Percentiles rank a stretch among this genome's conserved stretches.
Conservation (phyloP, 306 rosid genomes). For the Canavalia ensiformis region DNA sequence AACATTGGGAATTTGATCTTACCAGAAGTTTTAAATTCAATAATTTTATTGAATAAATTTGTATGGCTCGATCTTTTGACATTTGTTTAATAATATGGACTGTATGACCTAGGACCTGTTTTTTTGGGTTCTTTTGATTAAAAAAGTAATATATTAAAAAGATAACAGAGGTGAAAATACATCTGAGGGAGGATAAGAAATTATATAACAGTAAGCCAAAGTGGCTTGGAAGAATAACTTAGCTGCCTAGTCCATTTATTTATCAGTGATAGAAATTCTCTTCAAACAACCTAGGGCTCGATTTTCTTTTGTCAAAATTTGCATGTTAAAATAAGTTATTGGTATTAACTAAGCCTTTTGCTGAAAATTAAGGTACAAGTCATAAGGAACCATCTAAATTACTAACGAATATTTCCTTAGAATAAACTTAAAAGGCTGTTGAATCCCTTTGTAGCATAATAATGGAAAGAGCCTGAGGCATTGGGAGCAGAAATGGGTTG, state of each 20-base stretch:
- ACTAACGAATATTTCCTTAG: not conserved
- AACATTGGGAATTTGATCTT: slow-evolving; percentile 26
- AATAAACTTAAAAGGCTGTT: not conserved
- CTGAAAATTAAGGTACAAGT: not conserved
- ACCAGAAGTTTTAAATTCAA: not conserved
- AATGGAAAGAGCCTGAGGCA: slow-evolving; percentile 15
- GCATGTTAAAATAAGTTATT: not conserved
- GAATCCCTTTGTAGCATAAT: not conserved
- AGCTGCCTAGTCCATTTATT: slow-evolving; percentile 1
- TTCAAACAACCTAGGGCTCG: not conserved
- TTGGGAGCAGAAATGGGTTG: not conserved
- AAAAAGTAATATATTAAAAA: not conserved
- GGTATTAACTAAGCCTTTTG: not conserved
- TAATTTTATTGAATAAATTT: slow-evolving; percentile 5
- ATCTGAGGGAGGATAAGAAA: no score
- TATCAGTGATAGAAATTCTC: slow-evolving; percentile 5
- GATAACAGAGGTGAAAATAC: not conserved
- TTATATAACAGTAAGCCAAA: no score
- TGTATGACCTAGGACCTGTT: not conserved
- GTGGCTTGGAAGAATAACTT: slow-evolving; percentile 7
- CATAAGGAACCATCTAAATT: not conserved
- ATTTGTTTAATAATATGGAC: not conserved
- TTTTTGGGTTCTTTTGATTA: not conserved
- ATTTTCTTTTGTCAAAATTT: slow-evolving; percentile 10
- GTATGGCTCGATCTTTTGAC: not conserved